A percentile compares a stretch with the other conserved stretches of the same genome.
phyloP scores from a whole-genome alignment of 225 moss, liverwort and hornwort genomes.

The Physcomitrellopsis africana region DNA sequence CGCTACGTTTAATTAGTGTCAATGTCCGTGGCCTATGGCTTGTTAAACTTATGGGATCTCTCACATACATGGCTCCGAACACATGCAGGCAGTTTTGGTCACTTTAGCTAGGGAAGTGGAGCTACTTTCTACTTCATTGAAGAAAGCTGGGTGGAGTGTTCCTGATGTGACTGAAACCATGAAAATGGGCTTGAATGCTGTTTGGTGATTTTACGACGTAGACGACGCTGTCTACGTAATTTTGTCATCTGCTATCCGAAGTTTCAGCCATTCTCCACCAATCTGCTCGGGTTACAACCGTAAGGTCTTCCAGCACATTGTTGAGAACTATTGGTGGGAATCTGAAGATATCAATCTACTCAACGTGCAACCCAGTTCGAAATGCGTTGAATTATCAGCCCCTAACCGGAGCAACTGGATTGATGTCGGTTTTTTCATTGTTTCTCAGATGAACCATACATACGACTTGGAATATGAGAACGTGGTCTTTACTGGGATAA shows the following conservation, averaged over 20 bases:
- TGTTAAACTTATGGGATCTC: neutral
- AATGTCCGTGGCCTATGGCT: neutral
- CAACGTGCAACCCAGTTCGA: no score
- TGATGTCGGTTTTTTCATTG: conserved; percentile 1
- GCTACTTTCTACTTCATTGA: conserved; percentile 72
- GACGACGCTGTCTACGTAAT: conserved; percentile 4
- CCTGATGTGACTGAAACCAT: conserved; percentile 86
- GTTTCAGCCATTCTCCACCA: neutral
- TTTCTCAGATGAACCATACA: conserved; percentile 1
- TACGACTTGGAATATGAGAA: neutral
- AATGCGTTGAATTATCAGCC: neutral
- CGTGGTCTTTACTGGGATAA: neutral
- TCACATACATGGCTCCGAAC: neutral
- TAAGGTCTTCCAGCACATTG: conserved; percentile 3
- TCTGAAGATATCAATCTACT: neutral
- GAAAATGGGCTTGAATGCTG: conserved; percentile 54
- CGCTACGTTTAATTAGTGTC: neutral
- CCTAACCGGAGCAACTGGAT: conserved; percentile 34
- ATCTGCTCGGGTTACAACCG: neutral
- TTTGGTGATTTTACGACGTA: conserved; percentile 32
- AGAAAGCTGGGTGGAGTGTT: conserved; percentile 91
- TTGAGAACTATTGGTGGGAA: neutral
- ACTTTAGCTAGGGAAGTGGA: conserved; percentile 77
- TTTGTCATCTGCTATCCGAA: neutral
- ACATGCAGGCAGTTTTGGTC: conserved; percentile 72